Conservation (phyloP, 1,139 yeast genomes). For the Sugiyamaella sp. region DNA sequence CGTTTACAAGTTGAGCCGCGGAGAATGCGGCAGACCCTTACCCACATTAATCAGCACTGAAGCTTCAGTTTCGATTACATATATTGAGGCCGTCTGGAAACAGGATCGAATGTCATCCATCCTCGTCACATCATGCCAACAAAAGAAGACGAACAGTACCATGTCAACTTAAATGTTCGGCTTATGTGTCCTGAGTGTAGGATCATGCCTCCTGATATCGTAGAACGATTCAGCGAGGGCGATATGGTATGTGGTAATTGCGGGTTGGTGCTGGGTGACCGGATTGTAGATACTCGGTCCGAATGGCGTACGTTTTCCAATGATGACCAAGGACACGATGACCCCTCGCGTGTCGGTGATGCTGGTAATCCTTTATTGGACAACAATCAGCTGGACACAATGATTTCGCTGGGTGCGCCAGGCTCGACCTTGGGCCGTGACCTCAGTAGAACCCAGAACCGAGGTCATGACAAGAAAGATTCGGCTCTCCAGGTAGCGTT, state of each 20-base stretch:
- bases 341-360: conserved; percentile 99
- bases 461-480: conserved; percentile 83
- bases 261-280: conserved; percentile 89
- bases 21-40: not conserved
- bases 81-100: not conserved
- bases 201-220: conserved; percentile 91
- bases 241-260: conserved; percentile 97
- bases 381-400: conserved; percentile 88
- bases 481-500: conserved; percentile 87
- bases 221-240: conserved; percentile 95
- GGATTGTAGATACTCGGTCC: conserved; percentile 92
- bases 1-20: too few species aligned
- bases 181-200: conserved; percentile 96
- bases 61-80: not conserved
- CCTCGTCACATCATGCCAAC: conserved; percentile 20
- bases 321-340: conserved; percentile 97
- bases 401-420: conserved; percentile 80
- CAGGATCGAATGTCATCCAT: not conserved
- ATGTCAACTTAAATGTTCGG: conserved; percentile 73
- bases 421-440: conserved; percentile 77
- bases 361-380: conserved; percentile 95
- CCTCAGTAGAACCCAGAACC: conserved; percentile 85
- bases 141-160: conserved; percentile 33
- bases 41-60: not conserved
- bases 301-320: conserved; percentile 97